These are phyloP conservation scores for Fraxinus cuspidata DNA, from an alignment of 257 asterid genomes.

Conservation along the genomic window DNA sequence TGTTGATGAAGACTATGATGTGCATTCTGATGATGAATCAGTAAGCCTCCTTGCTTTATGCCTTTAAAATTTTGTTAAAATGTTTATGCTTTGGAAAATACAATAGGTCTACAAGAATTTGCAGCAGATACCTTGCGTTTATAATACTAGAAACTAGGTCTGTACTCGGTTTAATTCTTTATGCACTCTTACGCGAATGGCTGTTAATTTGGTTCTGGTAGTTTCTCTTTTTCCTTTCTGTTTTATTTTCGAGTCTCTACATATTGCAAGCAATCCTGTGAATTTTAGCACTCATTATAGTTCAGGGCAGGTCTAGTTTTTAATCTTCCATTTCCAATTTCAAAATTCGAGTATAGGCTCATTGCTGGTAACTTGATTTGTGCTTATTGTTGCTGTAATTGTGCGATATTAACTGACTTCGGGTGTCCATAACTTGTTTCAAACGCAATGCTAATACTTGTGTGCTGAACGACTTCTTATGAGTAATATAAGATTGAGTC, in stretches of 20 bases:
- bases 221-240: not conserved
- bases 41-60: conserved; percentile 47
- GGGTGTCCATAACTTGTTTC: not conserved
- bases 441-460: not conserved
- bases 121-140: not conserved
- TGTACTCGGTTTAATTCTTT: conserved; percentile 3
- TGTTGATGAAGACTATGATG: conserved; percentile 71
- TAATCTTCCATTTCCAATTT: not conserved
- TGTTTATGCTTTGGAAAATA: conserved; percentile 11
- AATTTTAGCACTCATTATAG: not conserved
- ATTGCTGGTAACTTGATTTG: conserved; percentile 18
- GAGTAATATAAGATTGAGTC: conserved; percentile 13
- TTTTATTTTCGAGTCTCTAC: not conserved
- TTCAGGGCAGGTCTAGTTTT: not conserved
- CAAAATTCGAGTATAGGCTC: conserved; percentile 8
- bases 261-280: conserved; percentile 6
- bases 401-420: not conserved
- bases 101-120: conserved; percentile 6
- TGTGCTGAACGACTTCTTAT: not conserved
- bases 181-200: conserved; percentile 14
- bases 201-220: not conserved
- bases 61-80: conserved; percentile 19
- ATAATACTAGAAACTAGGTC: conserved; percentile 7
- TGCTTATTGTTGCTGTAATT: not conserved
- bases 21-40: conserved; percentile 67